These are phyloP conservation scores for Raphanus hybrid DNA, from an alignment of 441 rosid species.

Conservation along the genomic window DNA sequence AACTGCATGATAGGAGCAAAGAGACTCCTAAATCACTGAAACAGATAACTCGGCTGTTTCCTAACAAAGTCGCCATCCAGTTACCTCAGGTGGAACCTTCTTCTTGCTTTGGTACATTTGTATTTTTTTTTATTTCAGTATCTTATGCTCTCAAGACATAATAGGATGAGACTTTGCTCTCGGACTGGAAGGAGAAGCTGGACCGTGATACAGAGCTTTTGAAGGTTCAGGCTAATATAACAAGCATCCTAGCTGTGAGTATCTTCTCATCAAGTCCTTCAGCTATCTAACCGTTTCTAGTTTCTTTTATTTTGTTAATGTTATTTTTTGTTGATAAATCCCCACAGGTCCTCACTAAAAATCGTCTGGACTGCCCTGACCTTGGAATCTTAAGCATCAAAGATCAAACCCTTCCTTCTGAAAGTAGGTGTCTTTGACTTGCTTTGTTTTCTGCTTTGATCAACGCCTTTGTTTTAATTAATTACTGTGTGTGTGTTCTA, in stretches of 20 bases:
- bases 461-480: constrained; percentile 17
- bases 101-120: constrained; percentile 7
- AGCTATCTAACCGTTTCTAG: not conserved
- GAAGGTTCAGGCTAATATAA: constrained; percentile 82
- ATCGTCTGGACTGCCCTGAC: not conserved
- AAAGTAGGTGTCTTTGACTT: constrained; percentile 36
- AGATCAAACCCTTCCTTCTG: not conserved
- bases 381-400: not conserved
- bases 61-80: constrained; percentile 96
- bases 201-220: constrained; percentile 92
- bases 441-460: not conserved
- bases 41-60: constrained; percentile 90
- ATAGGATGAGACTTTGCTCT: constrained; percentile 90
- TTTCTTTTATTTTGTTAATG: constrained; percentile 2
- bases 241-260: constrained; percentile 76
- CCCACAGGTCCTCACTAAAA: not conserved
- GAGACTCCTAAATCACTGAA: constrained; percentile 90
- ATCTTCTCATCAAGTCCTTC: constrained; percentile 21
- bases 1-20: constrained; percentile 90
- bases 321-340: not conserved
- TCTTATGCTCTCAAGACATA: constrained; percentile 43
- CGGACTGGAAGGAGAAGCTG: constrained; percentile 96
- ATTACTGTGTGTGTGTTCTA: constrained; percentile 32
- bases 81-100: constrained; percentile 80
- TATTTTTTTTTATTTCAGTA: constrained; percentile 12